Percentiles rank a stretch among this genome's conserved stretches.
These are phyloP conservation scores for Magnaporthiopsis incrustans DNA, from an alignment of 2,329 filamentous ascomycete species.

Conservation along the genomic window DNA sequence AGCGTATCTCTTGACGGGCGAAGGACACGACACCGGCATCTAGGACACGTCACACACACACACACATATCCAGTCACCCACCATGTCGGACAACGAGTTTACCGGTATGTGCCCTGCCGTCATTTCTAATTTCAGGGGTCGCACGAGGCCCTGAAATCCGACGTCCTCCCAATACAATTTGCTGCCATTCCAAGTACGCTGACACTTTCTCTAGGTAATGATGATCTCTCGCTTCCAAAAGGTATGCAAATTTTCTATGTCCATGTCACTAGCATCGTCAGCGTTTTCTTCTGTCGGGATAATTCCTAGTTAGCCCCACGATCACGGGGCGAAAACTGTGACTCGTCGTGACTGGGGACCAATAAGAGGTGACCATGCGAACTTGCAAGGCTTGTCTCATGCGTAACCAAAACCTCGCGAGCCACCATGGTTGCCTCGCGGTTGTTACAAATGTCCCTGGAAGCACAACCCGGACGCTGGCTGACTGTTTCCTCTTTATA, in stretches of 20 bases:
- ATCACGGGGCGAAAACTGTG: neutral
- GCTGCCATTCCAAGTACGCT: slow-evolving; percentile 15
- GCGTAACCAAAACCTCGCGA: neutral
- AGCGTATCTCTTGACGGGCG: neutral
- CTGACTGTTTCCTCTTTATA: slow-evolving; percentile 18
- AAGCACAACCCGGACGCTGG: neutral
- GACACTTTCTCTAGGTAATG: slow-evolving; percentile 40
- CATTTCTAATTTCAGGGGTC: slow-evolving; percentile 18
- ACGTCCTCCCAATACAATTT: neutral
- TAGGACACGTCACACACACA: neutral
- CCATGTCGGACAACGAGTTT: slow-evolving; percentile 61
- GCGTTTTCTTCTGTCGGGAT: neutral
- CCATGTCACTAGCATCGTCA: neutral
- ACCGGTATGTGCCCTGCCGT: slow-evolving; percentile 43
- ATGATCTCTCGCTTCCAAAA: slow-evolving; percentile 58
- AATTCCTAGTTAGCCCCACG: neutral
- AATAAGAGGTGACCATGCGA: too few species aligned
- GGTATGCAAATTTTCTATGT: slow-evolving; percentile 32
- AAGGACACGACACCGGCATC: neutral
- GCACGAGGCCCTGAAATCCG: neutral
- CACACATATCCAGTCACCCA: slow-evolving; percentile 12
- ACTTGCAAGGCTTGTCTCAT: neutral
- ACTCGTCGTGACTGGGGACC: neutral
- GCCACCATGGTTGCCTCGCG: neutral
- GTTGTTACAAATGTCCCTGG: neutral